Evolutionary conservation across 352 stramenopile genomes (phyloP), one percentile per base, ranked within the genome.

Genomic region (Plasmopara viticola): DNA sequence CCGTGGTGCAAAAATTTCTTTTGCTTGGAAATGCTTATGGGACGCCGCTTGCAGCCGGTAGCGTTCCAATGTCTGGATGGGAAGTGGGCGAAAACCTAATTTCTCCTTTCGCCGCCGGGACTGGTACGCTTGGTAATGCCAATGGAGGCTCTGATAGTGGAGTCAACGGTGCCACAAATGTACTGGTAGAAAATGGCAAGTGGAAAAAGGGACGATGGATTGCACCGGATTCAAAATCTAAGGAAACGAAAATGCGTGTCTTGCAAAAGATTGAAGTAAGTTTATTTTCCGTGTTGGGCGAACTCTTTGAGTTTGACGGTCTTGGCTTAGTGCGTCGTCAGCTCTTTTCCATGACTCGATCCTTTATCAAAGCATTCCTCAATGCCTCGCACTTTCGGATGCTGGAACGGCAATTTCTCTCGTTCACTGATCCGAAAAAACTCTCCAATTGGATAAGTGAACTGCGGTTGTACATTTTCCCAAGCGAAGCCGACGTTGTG

Each of bases 281-380:
- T 55, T 53, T 94, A 14, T 90, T 90, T 43, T 70, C 80, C 9
- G 66, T 85, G 12, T 47, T 90, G 18, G 72, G 84, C 49, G 84
- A 94, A 48, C 58, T 90, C 34, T 92, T 94, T 43, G 84, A 94
- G 61, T 87, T 94, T 43, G 81, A 94, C 53, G 84, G 81, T 34
- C 84, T 94, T n/a, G 72, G 78, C 20, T 58, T 91, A 48, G 62
- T 94, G 52, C 77, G 81, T 6, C 73, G 84, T 12, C 80, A 94
- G n/a, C 68, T 94, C n/a, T 90, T 94, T 53, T 69, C 68, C 8
- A 84, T 94, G 72, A 85, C 68, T 30, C 79, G 81, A 25, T 90
- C 75, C 43, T 86, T 91, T 41, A 78, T 94, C 55, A 85, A 83
- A 49, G 79, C 81, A 20, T 89, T 91, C 37, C 65, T 94, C 33